phyloP scores from a whole-genome alignment of 768 basidiomycete species.

The Pulveroboletus sp. region DNA sequence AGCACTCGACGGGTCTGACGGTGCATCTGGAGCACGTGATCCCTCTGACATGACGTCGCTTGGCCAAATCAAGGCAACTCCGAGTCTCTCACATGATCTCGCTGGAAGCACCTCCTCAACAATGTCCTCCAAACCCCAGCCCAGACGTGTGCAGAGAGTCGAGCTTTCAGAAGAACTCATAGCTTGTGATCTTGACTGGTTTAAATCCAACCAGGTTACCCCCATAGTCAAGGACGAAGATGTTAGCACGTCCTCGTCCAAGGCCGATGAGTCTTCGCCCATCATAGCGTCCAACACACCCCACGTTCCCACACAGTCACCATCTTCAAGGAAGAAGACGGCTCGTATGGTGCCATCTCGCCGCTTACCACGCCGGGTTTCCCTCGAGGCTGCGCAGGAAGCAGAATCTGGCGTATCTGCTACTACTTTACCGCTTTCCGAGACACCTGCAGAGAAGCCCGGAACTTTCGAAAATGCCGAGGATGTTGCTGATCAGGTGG shows the following conservation, averaged over 20 bases:
- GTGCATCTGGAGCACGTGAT: background rate
- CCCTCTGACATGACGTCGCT: background rate
- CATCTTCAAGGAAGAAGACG: conserved; percentile 15
- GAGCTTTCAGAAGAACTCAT: conserved; percentile 22
- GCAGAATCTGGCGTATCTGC: background rate
- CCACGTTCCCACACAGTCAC: background rate
- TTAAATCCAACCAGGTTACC: conserved; percentile 13
- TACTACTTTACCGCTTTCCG: background rate
- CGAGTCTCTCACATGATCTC: background rate
- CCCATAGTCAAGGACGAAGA: background rate
- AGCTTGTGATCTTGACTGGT: conserved; percentile 30
- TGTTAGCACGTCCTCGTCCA: background rate
- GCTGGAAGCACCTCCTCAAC: background rate
- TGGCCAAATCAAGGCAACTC: background rate
- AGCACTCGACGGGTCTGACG: background rate
- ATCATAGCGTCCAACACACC: background rate
- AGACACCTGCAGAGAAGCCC: background rate
- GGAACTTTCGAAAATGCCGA: background rate
- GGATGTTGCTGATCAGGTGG: background rate
- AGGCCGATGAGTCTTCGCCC: background rate
- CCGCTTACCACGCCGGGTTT: conserved; percentile 18
- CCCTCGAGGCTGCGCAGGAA: background rate
- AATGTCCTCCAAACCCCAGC: conserved; percentile 19
- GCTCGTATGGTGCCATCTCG: conserved; percentile 25
- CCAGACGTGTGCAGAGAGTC: conserved; percentile 21